These are phyloP conservation scores for Acanthamoeba royreba DNA, from an alignment of 208 protist species.

Conservation along the genomic window DNA sequence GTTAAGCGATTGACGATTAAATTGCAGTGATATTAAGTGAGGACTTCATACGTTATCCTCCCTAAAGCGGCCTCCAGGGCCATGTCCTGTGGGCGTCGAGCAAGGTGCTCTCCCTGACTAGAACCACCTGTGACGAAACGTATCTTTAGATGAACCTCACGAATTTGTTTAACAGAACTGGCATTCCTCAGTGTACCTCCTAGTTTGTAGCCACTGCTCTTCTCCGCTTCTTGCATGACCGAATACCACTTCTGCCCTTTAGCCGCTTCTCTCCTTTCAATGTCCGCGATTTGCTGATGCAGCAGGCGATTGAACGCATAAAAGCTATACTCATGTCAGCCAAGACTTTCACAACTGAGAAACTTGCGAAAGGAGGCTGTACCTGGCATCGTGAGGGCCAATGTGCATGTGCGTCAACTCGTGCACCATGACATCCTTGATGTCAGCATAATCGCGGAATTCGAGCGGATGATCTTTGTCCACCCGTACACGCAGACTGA, in stretches of 20 bases:
- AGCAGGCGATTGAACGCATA: neutral
- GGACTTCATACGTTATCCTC: too few species aligned
- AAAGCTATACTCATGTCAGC: neutral
- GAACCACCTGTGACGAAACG: neutral
- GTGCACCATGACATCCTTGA: neutral
- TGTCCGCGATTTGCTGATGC: neutral
- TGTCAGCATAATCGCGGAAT: neutral
- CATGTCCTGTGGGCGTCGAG: neutral
- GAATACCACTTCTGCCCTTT: neutral
- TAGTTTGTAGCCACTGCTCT: neutral
- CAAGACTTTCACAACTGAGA: too few species aligned
- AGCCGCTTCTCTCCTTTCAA: neutral
- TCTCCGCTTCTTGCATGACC: neutral
- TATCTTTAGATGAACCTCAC: too few species aligned
- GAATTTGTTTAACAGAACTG: too few species aligned
- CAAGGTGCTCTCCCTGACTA: neutral
- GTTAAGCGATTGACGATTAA: too few species aligned
- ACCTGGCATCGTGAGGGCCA: neutral
- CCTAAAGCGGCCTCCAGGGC: neutral
- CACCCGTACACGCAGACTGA: neutral
- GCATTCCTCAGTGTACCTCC: neutral
- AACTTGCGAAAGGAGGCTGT: too few species aligned
- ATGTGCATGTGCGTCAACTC: slow-evolving; percentile 1
- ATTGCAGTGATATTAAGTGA: too few species aligned
- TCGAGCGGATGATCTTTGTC: neutral